Evolutionary conservation across 768 basidiomycete species (phyloP), one percentile per base, ranked within the genome.

Genomic region (Clavaria fumosa): DNA sequence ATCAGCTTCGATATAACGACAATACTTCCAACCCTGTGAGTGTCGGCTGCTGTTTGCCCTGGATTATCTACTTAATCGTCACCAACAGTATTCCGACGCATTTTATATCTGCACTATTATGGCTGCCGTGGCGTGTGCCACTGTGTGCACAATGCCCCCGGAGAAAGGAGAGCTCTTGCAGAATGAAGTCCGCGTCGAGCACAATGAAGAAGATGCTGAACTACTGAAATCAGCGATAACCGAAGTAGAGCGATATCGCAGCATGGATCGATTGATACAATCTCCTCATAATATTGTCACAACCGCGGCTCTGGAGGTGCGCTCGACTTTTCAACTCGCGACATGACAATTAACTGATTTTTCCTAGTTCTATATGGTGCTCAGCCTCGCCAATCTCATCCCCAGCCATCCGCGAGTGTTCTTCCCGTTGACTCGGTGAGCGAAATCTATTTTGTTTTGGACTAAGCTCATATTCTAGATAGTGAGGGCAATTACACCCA

Each of bases 401-500:
- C 77, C 85, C 7, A 78, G 73, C 40, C 82, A 86, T 44, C 67
- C 76, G 20, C 68, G 70, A 40, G 60, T 77, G 10, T 91, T 90
- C 59, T 80, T 97, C 48, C 76, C 83, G 1, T 72, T 90, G 47
- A 93, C 91, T 27, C 70, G 91, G 89, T 89, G 45, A 34, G 73
- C n/a, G n/a, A n/a, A n/a, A n/a, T n/a, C n/a, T n/a, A n/a, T n/a
- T n/a, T n/a, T n/a, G n/a, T n/a, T n/a, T n/a, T n/a, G n/a, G n/a
- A n/a, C n/a, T n/a, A n/a, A 22, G 6, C 12, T 20, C 34, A 14
- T 4, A 6, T 32, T 31, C 38, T 41, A 9, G 17, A 28, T 46
- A 91, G 91, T 18, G 89, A 95, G 58, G 95, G 93, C 27, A 95
- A 96, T 52, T 89, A 81, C 48, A 79, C 78, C 2, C 80, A 85